phyloP scores from a whole-genome alignment of 2,329 filamentous ascomycete species.

The Aspergillus oerlinghausenensis region DNA sequence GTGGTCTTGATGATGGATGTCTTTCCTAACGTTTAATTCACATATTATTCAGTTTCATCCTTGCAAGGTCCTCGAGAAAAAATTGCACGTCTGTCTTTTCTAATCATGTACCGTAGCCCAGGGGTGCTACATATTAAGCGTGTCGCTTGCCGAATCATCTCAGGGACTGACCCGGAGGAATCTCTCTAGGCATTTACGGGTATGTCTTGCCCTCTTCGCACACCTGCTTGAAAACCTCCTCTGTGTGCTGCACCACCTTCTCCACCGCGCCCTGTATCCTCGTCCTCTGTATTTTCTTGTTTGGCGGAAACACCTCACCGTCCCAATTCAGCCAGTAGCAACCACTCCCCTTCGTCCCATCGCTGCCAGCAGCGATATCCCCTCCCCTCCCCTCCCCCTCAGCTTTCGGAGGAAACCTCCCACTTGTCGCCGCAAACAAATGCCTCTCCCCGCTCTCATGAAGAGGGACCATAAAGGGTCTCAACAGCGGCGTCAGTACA shows the following conservation, averaged over 20 bases:
- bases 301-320: constrained; percentile 8
- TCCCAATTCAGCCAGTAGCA: constrained; percentile 14
- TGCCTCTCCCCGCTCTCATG: constrained; percentile 44
- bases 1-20: too few relatives aligned
- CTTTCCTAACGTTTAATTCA: too few relatives aligned
- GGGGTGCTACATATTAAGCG: not conserved
- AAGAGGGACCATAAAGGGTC: constrained; percentile 10
- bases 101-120: not conserved
- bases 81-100: too few relatives aligned
- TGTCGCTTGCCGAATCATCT: not conserved
- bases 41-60: too few relatives aligned
- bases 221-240: constrained; percentile 11
- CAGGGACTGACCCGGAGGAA: too few relatives aligned
- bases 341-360: constrained; percentile 13
- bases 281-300: constrained; percentile 3
- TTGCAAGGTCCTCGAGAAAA: too few relatives aligned
- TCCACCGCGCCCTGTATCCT: constrained; percentile 7
- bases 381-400: constrained; percentile 5
- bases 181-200: constrained; percentile 20
- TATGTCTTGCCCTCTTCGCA: constrained; percentile 9
- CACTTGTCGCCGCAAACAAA: constrained; percentile 36
- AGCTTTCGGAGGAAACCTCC: constrained; percentile 19
- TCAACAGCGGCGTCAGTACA: constrained; percentile 15
- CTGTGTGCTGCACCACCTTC: constrained; percentile 12
- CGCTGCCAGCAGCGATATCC: constrained; percentile 9